Conservation (phyloP, 257 asterid genomes). For the Nicotiana obtusifolia region DNA sequence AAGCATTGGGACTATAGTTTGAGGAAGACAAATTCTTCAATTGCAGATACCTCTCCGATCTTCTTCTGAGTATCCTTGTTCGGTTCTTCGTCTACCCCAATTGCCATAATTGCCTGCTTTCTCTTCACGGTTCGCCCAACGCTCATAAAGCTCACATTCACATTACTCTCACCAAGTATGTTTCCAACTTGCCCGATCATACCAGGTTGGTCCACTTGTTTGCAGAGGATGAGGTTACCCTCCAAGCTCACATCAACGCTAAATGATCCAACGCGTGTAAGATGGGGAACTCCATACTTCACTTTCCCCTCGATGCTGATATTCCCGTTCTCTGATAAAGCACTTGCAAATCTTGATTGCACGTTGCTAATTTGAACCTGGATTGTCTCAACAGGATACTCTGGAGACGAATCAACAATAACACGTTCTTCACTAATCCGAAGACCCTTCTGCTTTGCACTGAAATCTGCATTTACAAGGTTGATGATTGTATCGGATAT, state of each 20-base stretch:
- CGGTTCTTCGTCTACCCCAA: slow-evolving; percentile 94
- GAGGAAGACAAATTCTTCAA: slow-evolving; percentile 89
- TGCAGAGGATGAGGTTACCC: slow-evolving; percentile 75
- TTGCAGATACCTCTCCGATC: slow-evolving; percentile 74
- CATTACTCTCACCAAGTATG: slow-evolving; percentile 73
- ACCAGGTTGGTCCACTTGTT: slow-evolving; percentile 97
- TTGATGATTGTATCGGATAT: slow-evolving; percentile 74
- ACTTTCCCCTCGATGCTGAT: slow-evolving; percentile 75
- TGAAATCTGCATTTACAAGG: slow-evolving; percentile 97
- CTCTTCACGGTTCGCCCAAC: slow-evolving; percentile 81
- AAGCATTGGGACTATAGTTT: slow-evolving; percentile 31
- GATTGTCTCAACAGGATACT: slow-evolving; percentile 64
- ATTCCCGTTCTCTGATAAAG: slow-evolving; percentile 57
- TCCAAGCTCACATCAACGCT: slow-evolving; percentile 85
- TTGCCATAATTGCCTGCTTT: slow-evolving; percentile 90
- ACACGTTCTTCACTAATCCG: slow-evolving; percentile 82
- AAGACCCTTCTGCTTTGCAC: slow-evolving; percentile 88
- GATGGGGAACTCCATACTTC: slow-evolving; percentile 73
- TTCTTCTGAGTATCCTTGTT: slow-evolving; percentile 66
- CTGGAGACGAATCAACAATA: slow-evolving; percentile 50
- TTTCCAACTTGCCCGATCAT: slow-evolving; percentile 89
- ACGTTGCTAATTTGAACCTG: slow-evolving; percentile 74
- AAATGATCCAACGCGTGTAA: slow-evolving; percentile 69
- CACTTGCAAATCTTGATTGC: slow-evolving; percentile 71
- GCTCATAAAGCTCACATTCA: slow-evolving; percentile 96